A percentile compares a stretch with the other conserved stretches of the same genome.
These are phyloP conservation scores for Nakaseomyces uthaithaninus DNA, from an alignment of 1,139 yeast genomes.

Conservation along the genomic window DNA sequence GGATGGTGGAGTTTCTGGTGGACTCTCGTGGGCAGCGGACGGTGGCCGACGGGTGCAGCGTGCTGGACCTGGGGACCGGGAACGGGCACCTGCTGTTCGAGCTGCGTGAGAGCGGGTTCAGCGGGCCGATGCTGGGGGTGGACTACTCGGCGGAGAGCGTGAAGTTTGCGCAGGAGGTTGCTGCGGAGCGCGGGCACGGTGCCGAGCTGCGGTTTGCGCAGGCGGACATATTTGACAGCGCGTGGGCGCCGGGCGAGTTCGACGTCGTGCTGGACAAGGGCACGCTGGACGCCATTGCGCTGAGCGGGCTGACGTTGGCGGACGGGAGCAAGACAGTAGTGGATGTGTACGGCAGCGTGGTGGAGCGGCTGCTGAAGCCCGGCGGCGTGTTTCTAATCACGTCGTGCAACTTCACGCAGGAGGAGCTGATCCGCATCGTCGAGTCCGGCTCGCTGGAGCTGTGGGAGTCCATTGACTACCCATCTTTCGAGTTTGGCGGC, in stretches of 20 bases:
- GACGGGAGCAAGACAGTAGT: constrained; percentile 30
- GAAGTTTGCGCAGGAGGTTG: constrained; percentile 57
- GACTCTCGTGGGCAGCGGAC: constrained; percentile 34
- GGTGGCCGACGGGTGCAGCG: constrained; percentile 31
- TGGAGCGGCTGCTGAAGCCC: constrained; percentile 46
- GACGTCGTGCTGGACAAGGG: constrained; percentile 88
- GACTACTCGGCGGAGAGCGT: constrained; percentile 82
- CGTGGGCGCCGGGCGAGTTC: constrained; percentile 37
- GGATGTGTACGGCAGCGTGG: constrained; percentile 55
- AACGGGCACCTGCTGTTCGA: constrained; percentile 83
- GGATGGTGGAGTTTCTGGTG: constrained; percentile 60
- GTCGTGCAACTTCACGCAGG: constrained; percentile 89
- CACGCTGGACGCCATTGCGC: constrained; percentile 91
- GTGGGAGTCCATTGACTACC: constrained; percentile 65
- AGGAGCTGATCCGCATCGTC: constrained; percentile 56
- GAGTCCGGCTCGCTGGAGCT: constrained; percentile 38
- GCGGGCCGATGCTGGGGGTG: constrained; percentile 54
- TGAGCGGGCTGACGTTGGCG: constrained; percentile 51
- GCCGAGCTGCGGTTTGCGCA: constrained; percentile 36
- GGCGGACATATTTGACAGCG: constrained; percentile 38
- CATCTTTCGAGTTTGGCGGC: constrained; percentile 83
- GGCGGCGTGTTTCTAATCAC: constrained; percentile 69
- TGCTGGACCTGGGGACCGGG: constrained; percentile 89
- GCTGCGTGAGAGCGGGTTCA: constrained; percentile 51
- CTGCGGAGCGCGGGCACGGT: constrained; percentile 35